Evolutionary conservation across 495 filamentous ascomycete genomes (phyloP).

Genomic region (Penicillium paxilli): DNA sequence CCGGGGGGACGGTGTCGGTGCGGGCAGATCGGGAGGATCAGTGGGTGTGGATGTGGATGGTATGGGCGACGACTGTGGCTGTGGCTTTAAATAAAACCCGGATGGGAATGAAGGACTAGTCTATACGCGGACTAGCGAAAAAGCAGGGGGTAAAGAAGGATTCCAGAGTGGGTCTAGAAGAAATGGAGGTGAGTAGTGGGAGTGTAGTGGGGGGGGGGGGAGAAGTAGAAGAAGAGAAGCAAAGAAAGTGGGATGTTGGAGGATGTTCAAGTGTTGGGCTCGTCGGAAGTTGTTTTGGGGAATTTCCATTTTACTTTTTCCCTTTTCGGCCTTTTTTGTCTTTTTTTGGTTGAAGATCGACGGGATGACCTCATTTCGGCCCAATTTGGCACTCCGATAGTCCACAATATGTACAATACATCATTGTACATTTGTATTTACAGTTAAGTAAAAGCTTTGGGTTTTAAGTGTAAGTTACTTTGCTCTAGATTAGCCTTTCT

Average conservation of each 20-base stretch:
- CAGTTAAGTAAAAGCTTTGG: no score
- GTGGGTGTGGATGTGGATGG: no score
- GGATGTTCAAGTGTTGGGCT: background rate
- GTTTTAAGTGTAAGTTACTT: no score
- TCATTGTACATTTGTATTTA: no score
- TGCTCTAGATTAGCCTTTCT: no score
- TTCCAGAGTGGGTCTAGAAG: background rate
- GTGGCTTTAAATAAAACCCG: constrained; percentile 10
- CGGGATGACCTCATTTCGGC: background rate
- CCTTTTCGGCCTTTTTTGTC: no score
- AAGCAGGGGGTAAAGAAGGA: background rate
- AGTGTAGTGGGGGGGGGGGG: background rate
- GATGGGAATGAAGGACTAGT: constrained; percentile 19
- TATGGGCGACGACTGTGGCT: constrained; percentile 1
- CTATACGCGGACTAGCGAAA: constrained; percentile 18
- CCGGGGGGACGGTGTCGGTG: background rate
- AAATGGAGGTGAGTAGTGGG: background rate
- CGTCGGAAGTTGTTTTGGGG: background rate
- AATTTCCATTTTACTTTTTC: no score
- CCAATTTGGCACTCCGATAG: background rate
- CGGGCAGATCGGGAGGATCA: constrained; percentile 12
- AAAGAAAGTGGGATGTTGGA: background rate
- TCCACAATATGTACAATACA: no score
- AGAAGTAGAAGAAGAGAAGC: background rate
- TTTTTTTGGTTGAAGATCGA: no score